Evolutionary conservation across 2,329 filamentous ascomycete species (phyloP).

Genomic region (Claviceps humidiphila): DNA sequence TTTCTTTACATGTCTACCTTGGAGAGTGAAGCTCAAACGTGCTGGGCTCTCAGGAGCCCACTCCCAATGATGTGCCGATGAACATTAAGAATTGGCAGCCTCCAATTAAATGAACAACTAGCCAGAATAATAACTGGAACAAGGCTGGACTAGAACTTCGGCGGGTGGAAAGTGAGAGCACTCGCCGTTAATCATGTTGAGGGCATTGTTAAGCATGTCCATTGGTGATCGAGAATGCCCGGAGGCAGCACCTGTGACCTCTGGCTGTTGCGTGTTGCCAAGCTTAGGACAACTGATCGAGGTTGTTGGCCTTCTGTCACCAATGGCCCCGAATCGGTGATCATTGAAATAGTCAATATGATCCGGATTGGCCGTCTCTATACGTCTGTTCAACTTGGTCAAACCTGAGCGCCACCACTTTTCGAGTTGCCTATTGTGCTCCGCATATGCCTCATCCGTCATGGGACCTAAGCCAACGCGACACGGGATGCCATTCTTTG

Average conservation of each 20-base stretch:
- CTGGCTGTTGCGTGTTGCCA: background rate
- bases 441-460: conserved; percentile 12
- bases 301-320: background rate
- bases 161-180: background rate
- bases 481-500: conserved; percentile 2
- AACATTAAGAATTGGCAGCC: background rate
- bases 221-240: conserved; percentile 1
- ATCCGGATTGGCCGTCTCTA: background rate
- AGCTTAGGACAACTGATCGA: background rate
- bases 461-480: conserved; percentile 10
- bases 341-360: background rate
- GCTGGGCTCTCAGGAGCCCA: background rate
- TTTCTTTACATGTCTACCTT: background rate
- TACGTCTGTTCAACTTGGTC: background rate
- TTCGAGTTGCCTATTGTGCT: conserved; percentile 2
- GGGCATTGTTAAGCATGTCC: background rate
- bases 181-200: background rate
- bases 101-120: background rate
- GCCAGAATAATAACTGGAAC: background rate
- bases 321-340: conserved; percentile 1
- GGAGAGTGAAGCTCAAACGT: background rate
- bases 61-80: background rate
- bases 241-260: background rate
- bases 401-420: conserved; percentile 7
- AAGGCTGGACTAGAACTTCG: background rate